These are phyloP conservation scores for Arabidopsis lyrata DNA, from an alignment of 441 rosid genomes.

Conservation along the genomic window DNA sequence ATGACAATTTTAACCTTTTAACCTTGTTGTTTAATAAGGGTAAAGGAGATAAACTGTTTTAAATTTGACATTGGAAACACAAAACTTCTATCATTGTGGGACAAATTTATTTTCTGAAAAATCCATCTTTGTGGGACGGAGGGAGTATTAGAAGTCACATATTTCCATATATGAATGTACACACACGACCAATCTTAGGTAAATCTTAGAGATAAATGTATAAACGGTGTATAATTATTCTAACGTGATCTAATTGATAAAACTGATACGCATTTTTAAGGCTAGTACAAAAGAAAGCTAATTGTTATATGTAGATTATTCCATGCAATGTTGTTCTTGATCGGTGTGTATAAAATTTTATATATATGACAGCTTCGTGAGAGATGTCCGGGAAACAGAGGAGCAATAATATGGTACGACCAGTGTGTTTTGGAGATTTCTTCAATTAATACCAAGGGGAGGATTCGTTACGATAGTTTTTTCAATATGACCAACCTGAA, in stretches of 20 bases:
- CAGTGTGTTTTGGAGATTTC: conserved; percentile 59
- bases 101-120: too few species aligned
- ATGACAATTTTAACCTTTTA: too few species aligned
- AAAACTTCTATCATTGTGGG: too few species aligned
- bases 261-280: too few species aligned
- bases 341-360: neutral
- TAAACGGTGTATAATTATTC: too few species aligned
- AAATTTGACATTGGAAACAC: too few species aligned
- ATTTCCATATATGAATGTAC: neutral
- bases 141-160: neutral
- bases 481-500: conserved; percentile 53
- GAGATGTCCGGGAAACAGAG: conserved; percentile 56
- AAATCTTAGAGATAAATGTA: too few species aligned
- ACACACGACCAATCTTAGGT: too few species aligned
- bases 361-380: conserved; percentile 19
- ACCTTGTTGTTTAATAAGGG: too few species aligned
- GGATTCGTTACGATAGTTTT: conserved; percentile 52
- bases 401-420: conserved; percentile 71
- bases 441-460: conserved; percentile 48
- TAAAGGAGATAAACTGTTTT: too few species aligned
- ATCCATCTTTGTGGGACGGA: too few species aligned
- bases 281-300: neutral
- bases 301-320: neutral
- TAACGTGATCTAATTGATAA: neutral
- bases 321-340: neutral